A percentile compares a stretch with the other conserved stretches of the same genome.
These are phyloP conservation scores for Mucor mucedo DNA, from an alignment of 371 early-diverging fungal genomes.

Conservation along the genomic window DNA sequence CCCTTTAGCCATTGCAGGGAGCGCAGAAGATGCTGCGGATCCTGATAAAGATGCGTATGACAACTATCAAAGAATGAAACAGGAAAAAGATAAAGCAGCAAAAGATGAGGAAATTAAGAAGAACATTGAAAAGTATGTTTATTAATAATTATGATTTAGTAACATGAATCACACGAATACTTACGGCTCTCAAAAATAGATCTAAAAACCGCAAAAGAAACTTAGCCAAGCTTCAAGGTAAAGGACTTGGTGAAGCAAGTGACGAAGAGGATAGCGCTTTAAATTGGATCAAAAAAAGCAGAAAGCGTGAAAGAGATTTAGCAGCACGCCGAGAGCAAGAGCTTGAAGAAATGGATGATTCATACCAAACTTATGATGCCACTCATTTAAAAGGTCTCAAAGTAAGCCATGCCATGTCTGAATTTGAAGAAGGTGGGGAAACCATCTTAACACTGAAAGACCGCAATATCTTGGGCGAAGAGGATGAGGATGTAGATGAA, in stretches of 20 bases:
- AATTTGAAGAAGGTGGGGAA: constrained; percentile 78
- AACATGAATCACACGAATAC: neutral
- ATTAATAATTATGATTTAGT: neutral
- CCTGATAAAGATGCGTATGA: constrained; percentile 64
- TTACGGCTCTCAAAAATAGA: constrained; percentile 31
- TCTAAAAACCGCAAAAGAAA: constrained; percentile 65
- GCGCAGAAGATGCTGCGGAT: constrained; percentile 41
- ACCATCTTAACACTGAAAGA: constrained; percentile 90
- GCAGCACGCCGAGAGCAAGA: constrained; percentile 59
- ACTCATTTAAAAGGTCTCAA: constrained; percentile 74
- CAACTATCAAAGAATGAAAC: constrained; percentile 62
- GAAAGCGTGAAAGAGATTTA: constrained; percentile 55
- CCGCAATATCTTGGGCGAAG: constrained; percentile 73
- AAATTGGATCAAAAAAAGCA: constrained; percentile 66
- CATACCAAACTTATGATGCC: constrained; percentile 46
- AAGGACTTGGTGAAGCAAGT: constrained; percentile 73
- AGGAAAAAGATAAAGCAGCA: constrained; percentile 53
- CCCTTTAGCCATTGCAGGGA: constrained; percentile 59
- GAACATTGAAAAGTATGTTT: constrained; percentile 60
- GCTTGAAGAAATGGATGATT: constrained; percentile 47
- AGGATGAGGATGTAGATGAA: constrained; percentile 75
- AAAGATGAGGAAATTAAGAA: constrained; percentile 55
- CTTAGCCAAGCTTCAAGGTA: constrained; percentile 66
- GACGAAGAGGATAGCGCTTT: constrained; percentile 65
- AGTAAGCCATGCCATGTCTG: constrained; percentile 77